phyloP scores from a whole-genome alignment of 2,329 filamentous ascomycete species.

The Penicillium sp. region DNA sequence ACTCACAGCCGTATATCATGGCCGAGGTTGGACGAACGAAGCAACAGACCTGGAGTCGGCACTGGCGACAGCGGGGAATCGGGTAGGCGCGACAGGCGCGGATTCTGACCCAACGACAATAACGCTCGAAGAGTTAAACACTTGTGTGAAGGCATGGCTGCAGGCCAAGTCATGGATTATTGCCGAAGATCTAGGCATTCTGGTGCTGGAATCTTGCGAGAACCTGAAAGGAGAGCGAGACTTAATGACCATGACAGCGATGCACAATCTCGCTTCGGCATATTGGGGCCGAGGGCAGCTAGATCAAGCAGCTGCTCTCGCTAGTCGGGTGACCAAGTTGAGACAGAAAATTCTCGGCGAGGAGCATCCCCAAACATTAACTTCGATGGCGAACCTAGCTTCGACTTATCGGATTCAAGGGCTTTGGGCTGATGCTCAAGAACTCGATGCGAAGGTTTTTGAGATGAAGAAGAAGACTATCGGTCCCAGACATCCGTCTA shows the following conservation, averaged over 20 bases:
- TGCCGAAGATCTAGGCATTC: conserved; percentile 7
- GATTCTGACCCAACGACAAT: not conserved
- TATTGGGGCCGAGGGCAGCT: conserved; percentile 12
- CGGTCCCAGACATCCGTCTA: conserved; percentile 5
- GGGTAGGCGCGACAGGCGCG: not conserved
- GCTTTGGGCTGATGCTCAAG: conserved; percentile 4
- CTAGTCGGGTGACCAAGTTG: conserved; percentile 2
- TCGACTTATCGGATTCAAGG: conserved; percentile 14
- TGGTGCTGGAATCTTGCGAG: conserved; percentile 1
- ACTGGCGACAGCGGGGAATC: not conserved
- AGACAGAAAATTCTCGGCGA: conserved; percentile 8
- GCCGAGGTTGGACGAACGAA: not conserved
- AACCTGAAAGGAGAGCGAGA: conserved; percentile 8
- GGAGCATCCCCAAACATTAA: conserved; percentile 11
- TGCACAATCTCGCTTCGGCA: conserved; percentile 14
- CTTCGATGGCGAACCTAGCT: conserved; percentile 17
- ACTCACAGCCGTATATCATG: not conserved
- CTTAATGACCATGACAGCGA: conserved; percentile 12
- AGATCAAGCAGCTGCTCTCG: conserved; percentile 6
- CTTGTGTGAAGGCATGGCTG: conserved; percentile 3
- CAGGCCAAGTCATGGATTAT: conserved; percentile 5
- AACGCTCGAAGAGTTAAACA: conserved; percentile 2
- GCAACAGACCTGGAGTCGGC: not conserved
- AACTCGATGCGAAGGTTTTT: conserved; percentile 8
- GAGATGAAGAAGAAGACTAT: conserved; percentile 7